Evolutionary conservation across 257 asterid species (phyloP), one percentile per base, ranked within the genome.

Genomic region (Sherardia arvensis): DNA sequence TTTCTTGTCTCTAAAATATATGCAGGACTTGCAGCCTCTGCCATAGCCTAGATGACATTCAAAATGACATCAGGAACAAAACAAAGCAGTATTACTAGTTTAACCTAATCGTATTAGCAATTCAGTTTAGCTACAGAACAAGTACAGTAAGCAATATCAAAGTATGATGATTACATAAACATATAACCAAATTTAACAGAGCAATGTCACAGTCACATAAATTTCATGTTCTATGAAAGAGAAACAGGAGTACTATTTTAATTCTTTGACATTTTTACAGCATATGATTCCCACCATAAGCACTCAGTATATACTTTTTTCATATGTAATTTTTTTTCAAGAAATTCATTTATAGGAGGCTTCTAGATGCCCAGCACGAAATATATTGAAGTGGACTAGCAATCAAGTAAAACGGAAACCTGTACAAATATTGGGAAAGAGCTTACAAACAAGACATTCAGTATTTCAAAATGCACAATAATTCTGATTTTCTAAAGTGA

Each of bases 11-110:
- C 99, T 67, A 93, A 73, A 67, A 90, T 82, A 72, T 32, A 76
- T 61, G 99, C 97, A 59, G 96, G 99, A 38, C 56, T 48, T 49
- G 99, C 99, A 80, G 99, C 97, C 74, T 76, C 87, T 57, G 99
- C 92, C 97, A 93, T 90, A 65, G 95, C 97, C 99, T 90, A 76
- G 69, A 66, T 64, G 51, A 71, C 30, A 32, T 48, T 53, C 28
- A 34, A 51, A 0, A 8, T 12, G 18, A 40, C 11, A 33, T 32
- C 49, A 58, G 9, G 25, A 53, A 62, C 1, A 53, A 12, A 23
- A 53, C 18, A 62, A n/a, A n/a, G n/a, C n/a, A n/a, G n/a, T n/a
- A n/a, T n/a, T n/a, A n/a, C n/a, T n/a, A n/a, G n/a, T n/a, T n/a
- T n/a, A n/a, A n/a, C n/a, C n/a, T n/a, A 17, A 32, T 17, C 9